These are phyloP conservation scores for Cinchona pubescens DNA, from an alignment of 257 asterid genomes.

Conservation along the genomic window DNA sequence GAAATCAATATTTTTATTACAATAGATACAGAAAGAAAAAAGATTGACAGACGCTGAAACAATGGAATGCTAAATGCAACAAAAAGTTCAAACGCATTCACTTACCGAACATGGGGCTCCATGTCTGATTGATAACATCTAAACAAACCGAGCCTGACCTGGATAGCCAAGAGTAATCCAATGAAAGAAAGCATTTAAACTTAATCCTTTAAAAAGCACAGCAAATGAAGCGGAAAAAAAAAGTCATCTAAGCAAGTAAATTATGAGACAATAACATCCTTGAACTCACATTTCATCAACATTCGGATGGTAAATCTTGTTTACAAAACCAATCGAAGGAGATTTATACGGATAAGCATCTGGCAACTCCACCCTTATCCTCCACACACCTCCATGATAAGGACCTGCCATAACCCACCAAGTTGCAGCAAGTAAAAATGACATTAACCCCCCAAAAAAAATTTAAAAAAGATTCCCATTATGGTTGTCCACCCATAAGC, in stretches of 20 bases:
- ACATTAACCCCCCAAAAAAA: conserved; percentile 1
- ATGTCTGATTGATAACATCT: conserved; percentile 88
- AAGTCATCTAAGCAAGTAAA: not conserved
- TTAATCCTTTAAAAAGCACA: not conserved
- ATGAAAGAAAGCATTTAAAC: conserved; percentile 1
- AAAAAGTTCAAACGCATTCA: not conserved
- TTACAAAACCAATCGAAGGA: conserved; percentile 82
- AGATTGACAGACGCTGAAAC: not conserved
- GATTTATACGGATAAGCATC: conserved; percentile 92
- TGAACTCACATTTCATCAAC: conserved; percentile 86
- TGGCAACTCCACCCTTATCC: conserved; percentile 73
- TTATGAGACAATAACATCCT: not conserved
- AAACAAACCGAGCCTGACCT: conserved; percentile 96
- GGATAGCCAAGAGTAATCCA: conserved; percentile 16
- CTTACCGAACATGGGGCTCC: conserved; percentile 97
- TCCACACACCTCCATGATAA: conserved; percentile 89
- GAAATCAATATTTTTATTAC: conserved; percentile 5
- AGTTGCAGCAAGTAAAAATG: conserved; percentile 5
- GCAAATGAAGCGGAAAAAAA: not conserved
- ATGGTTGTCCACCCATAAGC: not conserved
- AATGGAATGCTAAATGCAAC: not conserved
- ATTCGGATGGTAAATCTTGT: conserved; percentile 90
- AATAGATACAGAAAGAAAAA: not conserved
- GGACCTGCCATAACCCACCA: conserved; percentile 57
- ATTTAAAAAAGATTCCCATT: not conserved